Conservation (phyloP, 1,284 basidiomycete genomes). For the Athelia psychrophila region DNA sequence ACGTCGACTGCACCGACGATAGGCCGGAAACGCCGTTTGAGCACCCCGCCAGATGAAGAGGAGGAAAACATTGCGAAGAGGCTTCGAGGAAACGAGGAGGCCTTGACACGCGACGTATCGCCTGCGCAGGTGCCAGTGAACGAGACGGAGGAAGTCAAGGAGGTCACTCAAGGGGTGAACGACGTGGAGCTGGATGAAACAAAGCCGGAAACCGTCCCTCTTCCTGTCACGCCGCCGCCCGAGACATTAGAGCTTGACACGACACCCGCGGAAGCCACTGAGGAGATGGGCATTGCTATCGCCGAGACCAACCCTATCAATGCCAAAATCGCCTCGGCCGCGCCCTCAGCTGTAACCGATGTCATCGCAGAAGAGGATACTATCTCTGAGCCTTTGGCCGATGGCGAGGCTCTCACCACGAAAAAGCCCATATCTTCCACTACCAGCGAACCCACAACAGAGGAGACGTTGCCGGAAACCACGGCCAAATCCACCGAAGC, state of each 20-base stretch:
- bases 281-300: neutral
- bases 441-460: neutral
- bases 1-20: conserved; percentile 71
- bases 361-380: neutral
- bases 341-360: neutral
- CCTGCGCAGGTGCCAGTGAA: conserved; percentile 16
- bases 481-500: neutral
- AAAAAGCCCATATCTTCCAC: neutral
- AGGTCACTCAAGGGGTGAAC: conserved; percentile 67
- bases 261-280: neutral
- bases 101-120: conserved; percentile 14
- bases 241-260: conserved; percentile 4
- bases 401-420: neutral
- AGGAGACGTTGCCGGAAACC: neutral
- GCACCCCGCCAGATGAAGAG: conserved; percentile 47
- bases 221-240: conserved; percentile 31
- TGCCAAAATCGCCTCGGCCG: neutral
- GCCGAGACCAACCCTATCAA: neutral
- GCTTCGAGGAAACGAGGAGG: conserved; percentile 30
- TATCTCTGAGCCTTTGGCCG: neutral
- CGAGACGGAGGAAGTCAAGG: conserved; percentile 56
- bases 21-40: conserved; percentile 62
- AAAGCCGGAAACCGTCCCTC: conserved; percentile 45
- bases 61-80: conserved; percentile 46
- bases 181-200: conserved; percentile 60